phyloP scores from a whole-genome alignment of 805 yeast species.

The Kuraishia hungarica region DNA sequence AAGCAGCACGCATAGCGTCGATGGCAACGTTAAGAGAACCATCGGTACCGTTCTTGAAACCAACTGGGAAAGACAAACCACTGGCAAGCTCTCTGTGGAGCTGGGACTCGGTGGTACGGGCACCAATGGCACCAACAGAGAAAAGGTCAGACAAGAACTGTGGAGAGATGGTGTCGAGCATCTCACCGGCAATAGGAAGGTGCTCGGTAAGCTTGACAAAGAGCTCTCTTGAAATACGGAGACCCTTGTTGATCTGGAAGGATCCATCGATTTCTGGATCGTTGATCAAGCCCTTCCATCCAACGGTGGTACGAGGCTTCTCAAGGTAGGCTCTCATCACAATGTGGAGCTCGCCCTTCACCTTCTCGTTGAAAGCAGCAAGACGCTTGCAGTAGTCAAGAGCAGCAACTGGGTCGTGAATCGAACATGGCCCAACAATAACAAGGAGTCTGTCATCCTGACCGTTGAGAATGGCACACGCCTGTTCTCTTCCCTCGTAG shows the following conservation, averaged over 20 bases:
- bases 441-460: constrained; percentile 79
- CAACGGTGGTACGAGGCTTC: constrained; percentile 98
- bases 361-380: constrained; percentile 58
- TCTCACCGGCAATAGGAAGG: constrained; percentile 92
- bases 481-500: constrained; percentile 67
- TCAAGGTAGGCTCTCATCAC: constrained; percentile 97
- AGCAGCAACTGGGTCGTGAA: constrained; percentile 87
- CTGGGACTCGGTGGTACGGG: constrained; percentile 97
- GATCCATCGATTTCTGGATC: constrained; percentile 93
- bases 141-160: constrained; percentile 88
- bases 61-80: constrained; percentile 97
- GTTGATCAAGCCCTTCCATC: constrained; percentile 97
- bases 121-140: constrained; percentile 97
- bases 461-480: constrained; percentile 64
- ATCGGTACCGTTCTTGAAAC: constrained; percentile 98
- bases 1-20: constrained; percentile 90
- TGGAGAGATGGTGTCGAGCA: constrained; percentile 97
- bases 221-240: constrained; percentile 77
- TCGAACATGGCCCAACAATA: constrained; percentile 95
- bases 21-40: constrained; percentile 89
- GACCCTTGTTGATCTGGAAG: constrained; percentile 92
- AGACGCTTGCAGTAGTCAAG: constrained; percentile 75
- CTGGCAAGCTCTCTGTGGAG: constrained; percentile 96
- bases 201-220: constrained; percentile 77
- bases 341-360: constrained; percentile 67